A percentile compares a stretch with the other conserved stretches of the same genome.
phyloP scores from a whole-genome alignment of 177 flowering plant species.

The Telopea speciosissima region DNA sequence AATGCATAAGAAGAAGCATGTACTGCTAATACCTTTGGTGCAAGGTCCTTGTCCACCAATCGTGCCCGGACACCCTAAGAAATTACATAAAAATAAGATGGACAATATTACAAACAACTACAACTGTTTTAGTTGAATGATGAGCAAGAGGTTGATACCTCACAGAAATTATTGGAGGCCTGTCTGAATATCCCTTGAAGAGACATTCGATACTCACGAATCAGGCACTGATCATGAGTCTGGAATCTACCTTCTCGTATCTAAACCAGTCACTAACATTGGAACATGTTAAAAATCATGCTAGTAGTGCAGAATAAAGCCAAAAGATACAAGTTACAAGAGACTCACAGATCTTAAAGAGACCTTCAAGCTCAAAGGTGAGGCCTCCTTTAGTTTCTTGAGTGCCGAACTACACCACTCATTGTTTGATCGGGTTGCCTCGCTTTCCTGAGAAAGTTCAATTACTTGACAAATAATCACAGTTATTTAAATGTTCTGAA shows the following conservation, averaged over 20 bases:
- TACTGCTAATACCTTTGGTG: constrained; percentile 54
- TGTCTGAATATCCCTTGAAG: constrained; percentile 44
- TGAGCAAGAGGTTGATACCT: constrained; percentile 37
- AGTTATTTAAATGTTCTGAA: neutral
- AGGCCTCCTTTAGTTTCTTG: constrained; percentile 64
- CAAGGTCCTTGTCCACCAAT: constrained; percentile 70
- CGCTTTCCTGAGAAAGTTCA: constrained; percentile 44
- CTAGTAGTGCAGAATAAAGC: neutral
- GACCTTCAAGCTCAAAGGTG: constrained; percentile 85
- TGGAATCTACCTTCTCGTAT: constrained; percentile 84
- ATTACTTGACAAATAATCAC: neutral
- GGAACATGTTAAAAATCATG: neutral
- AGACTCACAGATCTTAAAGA: constrained; percentile 73
- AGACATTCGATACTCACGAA: constrained; percentile 70
- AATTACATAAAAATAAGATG: neutral
- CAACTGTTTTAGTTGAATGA: neutral
- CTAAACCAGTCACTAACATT: constrained; percentile 26
- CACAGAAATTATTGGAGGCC: constrained; percentile 55
- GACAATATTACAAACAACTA: neutral
- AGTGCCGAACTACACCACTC: constrained; percentile 54
- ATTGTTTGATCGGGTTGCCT: constrained; percentile 43
- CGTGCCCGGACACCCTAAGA: constrained; percentile 78
- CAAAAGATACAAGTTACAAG: neutral
- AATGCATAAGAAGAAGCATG: neutral
- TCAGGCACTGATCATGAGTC: constrained; percentile 72